Conservation (phyloP, 345 rosid genomes). For the Gynandropsis gynandra region DNA sequence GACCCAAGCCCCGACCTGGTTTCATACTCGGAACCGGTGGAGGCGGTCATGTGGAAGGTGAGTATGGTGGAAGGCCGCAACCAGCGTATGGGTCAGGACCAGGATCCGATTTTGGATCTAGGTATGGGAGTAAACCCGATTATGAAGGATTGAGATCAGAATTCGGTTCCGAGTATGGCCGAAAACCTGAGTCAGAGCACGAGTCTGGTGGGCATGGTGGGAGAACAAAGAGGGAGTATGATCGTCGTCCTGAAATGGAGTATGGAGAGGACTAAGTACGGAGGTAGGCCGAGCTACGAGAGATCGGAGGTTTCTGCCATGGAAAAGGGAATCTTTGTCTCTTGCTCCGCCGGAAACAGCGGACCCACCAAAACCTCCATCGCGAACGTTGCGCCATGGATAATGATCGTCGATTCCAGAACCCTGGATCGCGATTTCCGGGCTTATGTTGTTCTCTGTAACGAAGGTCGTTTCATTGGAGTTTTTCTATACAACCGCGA, state of each 20-base stretch:
- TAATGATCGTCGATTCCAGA: conserved; percentile 62
- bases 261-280: conserved; percentile 26
- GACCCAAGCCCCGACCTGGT: conserved; percentile 69
- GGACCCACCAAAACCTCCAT: conserved; percentile 43
- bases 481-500: conserved; percentile 51
- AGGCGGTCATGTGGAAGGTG: conserved; percentile 31
- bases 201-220: conserved; percentile 21
- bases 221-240: conserved; percentile 30
- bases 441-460: conserved; percentile 39
- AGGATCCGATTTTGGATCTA: conserved; percentile 14
- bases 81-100: conserved; percentile 27
- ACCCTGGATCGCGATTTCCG: conserved; percentile 61
- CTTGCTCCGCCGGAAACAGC: conserved; percentile 55
- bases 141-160: conserved; percentile 22
- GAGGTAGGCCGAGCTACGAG: conserved; percentile 18
- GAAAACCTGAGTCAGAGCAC: conserved; percentile 15
- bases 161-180: conserved; percentile 13
- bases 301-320: conserved; percentile 39
- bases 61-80: conserved; percentile 22
- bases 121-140: conserved; percentile 18
- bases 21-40: conserved; percentile 34
- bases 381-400: conserved; percentile 66
- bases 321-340: conserved; percentile 58
- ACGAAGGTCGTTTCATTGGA: conserved; percentile 30
- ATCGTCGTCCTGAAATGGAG: conserved; percentile 20